Evolutionary conservation across 1,139 yeast species (phyloP), one percentile per base, ranked within the genome.

Genomic region (Magnusiomyces magnusii): DNA sequence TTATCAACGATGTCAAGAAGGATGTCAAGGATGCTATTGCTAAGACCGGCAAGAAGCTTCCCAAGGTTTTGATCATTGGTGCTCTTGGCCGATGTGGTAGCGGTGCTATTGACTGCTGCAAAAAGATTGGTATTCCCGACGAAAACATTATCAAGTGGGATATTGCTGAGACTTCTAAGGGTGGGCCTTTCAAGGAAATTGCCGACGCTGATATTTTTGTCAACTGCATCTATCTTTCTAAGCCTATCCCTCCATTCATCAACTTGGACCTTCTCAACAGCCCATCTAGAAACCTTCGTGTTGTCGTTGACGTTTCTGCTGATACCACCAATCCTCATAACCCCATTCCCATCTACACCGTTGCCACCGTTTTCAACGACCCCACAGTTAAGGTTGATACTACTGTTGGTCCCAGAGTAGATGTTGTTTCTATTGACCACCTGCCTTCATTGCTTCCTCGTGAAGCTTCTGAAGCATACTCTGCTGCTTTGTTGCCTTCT

Each of bases 41-140:
- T 53, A 79, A 80, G 68, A 80, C 76, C 57, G 86, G 85, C 57
- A 87, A 87, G 56, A 80, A 77, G 71, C 78, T 77, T 67, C 99
- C 98, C 64, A 86, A 80, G 58, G 89, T 87, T 56, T 80, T 93
- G 68, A 86, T 93, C 59, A 93, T 93, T 72, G 99, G 99, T 70
- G 99, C 99, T 28, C 80, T 92, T 62, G 99, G 99, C 64, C 87
- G 99, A 79, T 93, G 99, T 76, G 99, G 99, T 60, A 85, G 95
- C n/a, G 99, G 99, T 71, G 98, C 99, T 44, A 78, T 89, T 66
- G 95, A 87, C 66, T 79, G 91, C 62, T 82, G 90, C 75, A 80
- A 79, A 66, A 87, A 87, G 77, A 86, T 81, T 59, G 99, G 99
- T 62, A 77, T 93, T 61, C 97, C 98, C 59, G 96, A 89, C 53